phyloP scores from a whole-genome alignment of 1,284 basidiomycete genomes.

The Papiliotrema terrestris region DNA sequence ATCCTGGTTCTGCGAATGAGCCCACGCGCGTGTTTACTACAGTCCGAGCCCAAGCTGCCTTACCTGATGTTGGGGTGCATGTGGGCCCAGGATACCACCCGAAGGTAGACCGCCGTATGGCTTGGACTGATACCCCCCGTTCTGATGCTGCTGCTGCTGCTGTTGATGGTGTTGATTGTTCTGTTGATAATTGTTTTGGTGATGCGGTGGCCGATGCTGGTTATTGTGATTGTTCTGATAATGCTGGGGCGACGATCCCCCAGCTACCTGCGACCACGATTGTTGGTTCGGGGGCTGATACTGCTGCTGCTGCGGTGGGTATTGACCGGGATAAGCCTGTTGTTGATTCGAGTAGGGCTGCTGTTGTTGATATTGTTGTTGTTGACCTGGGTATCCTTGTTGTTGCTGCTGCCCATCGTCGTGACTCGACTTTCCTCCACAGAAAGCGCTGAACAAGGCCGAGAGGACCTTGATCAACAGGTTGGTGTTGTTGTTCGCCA shows the following conservation, averaged over 20 bases:
- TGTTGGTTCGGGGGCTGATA: constrained; percentile 23
- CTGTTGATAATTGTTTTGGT: constrained; percentile 23
- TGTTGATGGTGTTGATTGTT: constrained; percentile 17
- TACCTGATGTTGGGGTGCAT: constrained; percentile 50
- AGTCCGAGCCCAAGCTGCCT: constrained; percentile 1
- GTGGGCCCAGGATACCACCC: constrained; percentile 29
- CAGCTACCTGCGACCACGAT: constrained; percentile 20
- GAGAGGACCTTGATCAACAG: constrained; percentile 3
- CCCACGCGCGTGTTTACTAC: too few species aligned
- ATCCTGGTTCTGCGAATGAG: constrained; percentile 57
- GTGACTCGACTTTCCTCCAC: constrained; percentile 16
- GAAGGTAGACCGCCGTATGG: constrained; percentile 17
- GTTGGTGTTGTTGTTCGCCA: constrained; percentile 4
- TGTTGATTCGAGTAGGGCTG: constrained; percentile 11
- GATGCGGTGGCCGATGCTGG: constrained; percentile 21
- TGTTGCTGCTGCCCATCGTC: constrained; percentile 19
- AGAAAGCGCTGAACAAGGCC: constrained; percentile 8
- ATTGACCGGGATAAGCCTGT: not conserved
- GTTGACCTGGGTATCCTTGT: constrained; percentile 26
- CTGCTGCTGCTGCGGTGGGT: constrained; percentile 8
- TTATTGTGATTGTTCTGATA: constrained; percentile 19
- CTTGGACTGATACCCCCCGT: constrained; percentile 13
- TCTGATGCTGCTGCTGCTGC: constrained; percentile 14
- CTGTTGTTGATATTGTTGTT: constrained; percentile 21
- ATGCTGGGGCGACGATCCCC: constrained; percentile 24